phyloP scores from a whole-genome alignment of 1,284 basidiomycete species.

The Cronartium ribicola region DNA sequence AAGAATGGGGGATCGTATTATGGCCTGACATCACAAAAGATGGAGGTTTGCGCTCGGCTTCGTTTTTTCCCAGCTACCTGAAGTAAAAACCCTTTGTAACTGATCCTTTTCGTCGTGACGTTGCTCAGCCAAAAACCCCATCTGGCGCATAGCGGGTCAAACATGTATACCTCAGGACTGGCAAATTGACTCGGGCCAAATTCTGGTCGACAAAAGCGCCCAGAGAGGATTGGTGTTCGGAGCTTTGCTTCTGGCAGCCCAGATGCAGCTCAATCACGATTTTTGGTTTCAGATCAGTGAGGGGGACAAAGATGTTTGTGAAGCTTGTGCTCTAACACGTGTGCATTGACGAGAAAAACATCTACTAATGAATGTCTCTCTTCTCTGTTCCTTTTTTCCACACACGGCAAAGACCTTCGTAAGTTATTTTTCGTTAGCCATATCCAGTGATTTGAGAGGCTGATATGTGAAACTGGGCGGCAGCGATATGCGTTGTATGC shows the following conservation, averaged over 20 bases:
- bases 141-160: constrained; percentile 2
- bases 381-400: background rate
- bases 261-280: constrained; percentile 3
- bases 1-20: constrained; percentile 2
- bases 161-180: constrained; percentile 5
- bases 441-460: background rate
- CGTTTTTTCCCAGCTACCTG: background rate
- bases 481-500: constrained; percentile 3
- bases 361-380: background rate
- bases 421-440: background rate
- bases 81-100: background rate
- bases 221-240: constrained; percentile 5
- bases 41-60: background rate
- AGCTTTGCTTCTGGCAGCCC: constrained; percentile 1
- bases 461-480: background rate
- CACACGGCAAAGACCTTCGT: background rate
- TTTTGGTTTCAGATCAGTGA: constrained; percentile 5
- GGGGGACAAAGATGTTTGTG: constrained; percentile 1
- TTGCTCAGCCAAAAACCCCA: background rate
- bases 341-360: background rate
- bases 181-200: background rate
- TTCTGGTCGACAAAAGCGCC: constrained; percentile 2
- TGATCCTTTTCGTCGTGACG: background rate
- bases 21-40: constrained; percentile 9
- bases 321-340: background rate